These are phyloP conservation scores for Aspergillus cejpii DNA, from an alignment of 2,329 filamentous ascomycete species.

Conservation along the genomic window DNA sequence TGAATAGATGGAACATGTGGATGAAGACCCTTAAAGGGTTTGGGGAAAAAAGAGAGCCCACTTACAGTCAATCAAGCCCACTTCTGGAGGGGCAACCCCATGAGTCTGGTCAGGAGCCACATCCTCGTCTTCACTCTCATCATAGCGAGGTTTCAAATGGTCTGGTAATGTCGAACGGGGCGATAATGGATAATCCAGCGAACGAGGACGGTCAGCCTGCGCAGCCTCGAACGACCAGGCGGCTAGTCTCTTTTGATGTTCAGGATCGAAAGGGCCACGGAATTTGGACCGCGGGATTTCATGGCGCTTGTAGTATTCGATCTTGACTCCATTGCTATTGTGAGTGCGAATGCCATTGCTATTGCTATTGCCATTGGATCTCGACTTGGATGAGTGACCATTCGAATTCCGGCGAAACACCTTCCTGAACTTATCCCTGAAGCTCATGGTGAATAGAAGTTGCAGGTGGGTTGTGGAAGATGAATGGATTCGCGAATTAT, in stretches of 20 bases:
- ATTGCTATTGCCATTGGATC: slow-evolving; percentile 19
- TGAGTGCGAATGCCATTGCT: slow-evolving; percentile 13
- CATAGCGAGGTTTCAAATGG: slow-evolving; percentile 18
- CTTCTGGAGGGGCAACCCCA: slow-evolving; percentile 11
- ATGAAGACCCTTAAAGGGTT: not conserved
- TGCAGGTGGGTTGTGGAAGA: not conserved
- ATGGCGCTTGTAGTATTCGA: slow-evolving; percentile 45
- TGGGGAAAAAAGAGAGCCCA: slow-evolving; percentile 1
- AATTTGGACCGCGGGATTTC: slow-evolving; percentile 47
- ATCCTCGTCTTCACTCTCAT: slow-evolving; percentile 17
- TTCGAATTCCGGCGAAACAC: slow-evolving; percentile 30
- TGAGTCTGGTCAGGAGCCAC: slow-evolving; percentile 14
- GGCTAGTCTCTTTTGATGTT: slow-evolving; percentile 40
- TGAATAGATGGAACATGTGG: not conserved
- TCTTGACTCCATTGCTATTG: slow-evolving; percentile 34
- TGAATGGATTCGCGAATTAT: not conserved
- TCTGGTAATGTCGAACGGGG: slow-evolving; percentile 30
- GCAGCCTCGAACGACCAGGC: slow-evolving; percentile 41
- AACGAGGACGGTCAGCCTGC: slow-evolving; percentile 30
- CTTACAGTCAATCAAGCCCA: slow-evolving; percentile 16
- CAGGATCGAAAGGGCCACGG: slow-evolving; percentile 42
- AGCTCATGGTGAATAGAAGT: slow-evolving; percentile 26
- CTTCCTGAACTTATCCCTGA: slow-evolving; percentile 34
- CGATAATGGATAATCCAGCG: slow-evolving; percentile 34
- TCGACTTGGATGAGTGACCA: slow-evolving; percentile 13